A percentile compares a stretch with the other conserved stretches of the same genome.
phyloP scores from a whole-genome alignment of 345 rosid genomes.

The Microcos paniculata region DNA sequence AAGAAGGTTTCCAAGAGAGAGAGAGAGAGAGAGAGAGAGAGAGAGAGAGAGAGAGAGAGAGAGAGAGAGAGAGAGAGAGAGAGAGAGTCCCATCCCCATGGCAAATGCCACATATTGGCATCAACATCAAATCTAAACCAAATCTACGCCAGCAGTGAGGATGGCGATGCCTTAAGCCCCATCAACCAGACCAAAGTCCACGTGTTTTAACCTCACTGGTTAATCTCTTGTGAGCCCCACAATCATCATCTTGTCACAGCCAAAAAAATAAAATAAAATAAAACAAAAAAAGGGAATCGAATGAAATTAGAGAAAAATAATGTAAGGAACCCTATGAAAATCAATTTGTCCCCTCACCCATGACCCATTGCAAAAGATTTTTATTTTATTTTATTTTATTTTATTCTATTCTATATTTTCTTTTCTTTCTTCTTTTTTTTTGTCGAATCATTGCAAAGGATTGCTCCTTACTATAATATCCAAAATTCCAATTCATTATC shows the following conservation, averaged over 20 bases:
- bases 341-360: too few relatives aligned
- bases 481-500: background rate
- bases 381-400: background rate
- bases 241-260: background rate
- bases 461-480: too few relatives aligned
- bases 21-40: too few relatives aligned
- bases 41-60: background rate
- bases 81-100: background rate
- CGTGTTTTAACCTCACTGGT: constrained; percentile 18
- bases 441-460: background rate
- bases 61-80: background rate
- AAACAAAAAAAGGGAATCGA: constrained; percentile 18
- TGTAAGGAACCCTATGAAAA: too few relatives aligned
- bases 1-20: too few relatives aligned
- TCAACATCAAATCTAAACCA: constrained; percentile 35
- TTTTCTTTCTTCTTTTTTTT: too few relatives aligned
- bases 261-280: too few relatives aligned
- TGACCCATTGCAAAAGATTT: too few relatives aligned
- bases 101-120: constrained; percentile 1
- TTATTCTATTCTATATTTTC: too few relatives aligned
- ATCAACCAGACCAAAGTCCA: background rate
- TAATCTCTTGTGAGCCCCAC: background rate
- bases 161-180: constrained; percentile 4
- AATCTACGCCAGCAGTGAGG: constrained; percentile 31
- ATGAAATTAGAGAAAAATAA: background rate